Percentiles rank a stretch among this genome's conserved stretches.
These are phyloP conservation scores for Nicotiana sylvestris DNA, from an alignment of 257 asterid genomes.

Conservation along the genomic window DNA sequence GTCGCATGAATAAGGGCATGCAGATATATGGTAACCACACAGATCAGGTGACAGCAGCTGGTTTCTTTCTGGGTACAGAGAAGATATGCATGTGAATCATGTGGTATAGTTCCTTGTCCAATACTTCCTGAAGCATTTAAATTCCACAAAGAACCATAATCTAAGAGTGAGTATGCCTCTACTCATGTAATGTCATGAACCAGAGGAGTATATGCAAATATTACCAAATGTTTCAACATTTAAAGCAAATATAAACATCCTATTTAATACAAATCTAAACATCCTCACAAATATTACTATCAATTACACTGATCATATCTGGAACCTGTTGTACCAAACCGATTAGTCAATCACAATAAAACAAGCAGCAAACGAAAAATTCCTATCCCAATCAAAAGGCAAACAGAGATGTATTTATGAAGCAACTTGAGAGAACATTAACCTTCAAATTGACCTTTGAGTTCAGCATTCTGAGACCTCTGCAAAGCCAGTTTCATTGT, in stretches of 20 bases:
- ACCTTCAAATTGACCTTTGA: slow-evolving; percentile 84
- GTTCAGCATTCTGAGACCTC: slow-evolving; percentile 77
- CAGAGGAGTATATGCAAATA: not conserved
- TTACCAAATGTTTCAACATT: not conserved
- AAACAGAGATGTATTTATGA: not conserved
- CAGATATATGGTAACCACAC: too few species aligned
- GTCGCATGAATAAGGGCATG: too few species aligned
- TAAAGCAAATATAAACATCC: not conserved
- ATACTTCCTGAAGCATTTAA: not conserved
- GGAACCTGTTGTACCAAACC: not conserved
- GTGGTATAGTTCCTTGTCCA: not conserved
- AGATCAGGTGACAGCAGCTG: too few species aligned
- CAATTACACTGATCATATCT: not conserved
- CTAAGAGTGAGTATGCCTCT: not conserved
- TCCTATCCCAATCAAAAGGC: not conserved
- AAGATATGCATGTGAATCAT: too few species aligned
- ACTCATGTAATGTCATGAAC: not conserved
- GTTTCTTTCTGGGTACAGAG: too few species aligned
- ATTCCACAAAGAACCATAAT: not conserved
- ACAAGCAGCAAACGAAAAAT: not conserved
- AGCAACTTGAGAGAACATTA: slow-evolving; percentile 9
- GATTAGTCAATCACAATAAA: not conserved
- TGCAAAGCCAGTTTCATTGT: slow-evolving; percentile 76
- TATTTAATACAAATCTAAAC: not conserved
- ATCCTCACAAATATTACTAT: not conserved